Evolutionary conservation across 345 rosid species (phyloP), one percentile per base, ranked within the genome.

Genomic region (Salix viminalis): DNA sequence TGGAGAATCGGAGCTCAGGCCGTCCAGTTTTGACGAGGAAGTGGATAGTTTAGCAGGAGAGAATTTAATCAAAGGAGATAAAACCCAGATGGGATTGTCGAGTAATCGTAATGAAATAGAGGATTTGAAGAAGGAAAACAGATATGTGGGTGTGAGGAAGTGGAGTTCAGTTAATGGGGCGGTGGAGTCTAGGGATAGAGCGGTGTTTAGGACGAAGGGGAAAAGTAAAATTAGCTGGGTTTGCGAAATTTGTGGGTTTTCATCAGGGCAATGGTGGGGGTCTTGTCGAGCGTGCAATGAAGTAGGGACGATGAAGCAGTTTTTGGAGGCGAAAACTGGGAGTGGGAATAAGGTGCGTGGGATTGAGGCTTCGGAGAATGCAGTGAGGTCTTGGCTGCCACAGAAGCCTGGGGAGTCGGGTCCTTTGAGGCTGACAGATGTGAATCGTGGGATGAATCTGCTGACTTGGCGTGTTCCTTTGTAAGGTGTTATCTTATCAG

Each of bases 211-310:
- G 72, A 86, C 83, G 87, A 92, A 86, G 80, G 88, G 87, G 81
- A 82, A 77, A 76, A 76, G 26, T 61, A 88, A 78, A 71, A 69
- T 52, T 28, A 73, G 52, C 52, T 95, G 91, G 90, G 99, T 95
- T 61, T 95, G 97, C 72, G 80, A 82, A n/a, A 68, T 71, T 58
- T 95, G 99, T 69, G 99, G 97, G n/a, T 61, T 83, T 60, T 44
- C 89, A 10, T 91, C 90, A 0, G 97, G 92, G 11, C 97, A 95
- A 80, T 95, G 99, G 99, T 91, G 99, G 99, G 99, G 97, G 2
- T 72, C 75, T 68, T 95, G 99, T 75, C 89, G 90, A 39, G 21
- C 80, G 14, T 93, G 99, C 41, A 52, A 78, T 3, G 54, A 36
- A 32, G 88, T 80, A 2, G 98, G 94, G 75, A 86, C 97, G 10